Base-by-base conservation (phyloP, 1,139 yeast genomes). In the Candida albicans region DNA sequence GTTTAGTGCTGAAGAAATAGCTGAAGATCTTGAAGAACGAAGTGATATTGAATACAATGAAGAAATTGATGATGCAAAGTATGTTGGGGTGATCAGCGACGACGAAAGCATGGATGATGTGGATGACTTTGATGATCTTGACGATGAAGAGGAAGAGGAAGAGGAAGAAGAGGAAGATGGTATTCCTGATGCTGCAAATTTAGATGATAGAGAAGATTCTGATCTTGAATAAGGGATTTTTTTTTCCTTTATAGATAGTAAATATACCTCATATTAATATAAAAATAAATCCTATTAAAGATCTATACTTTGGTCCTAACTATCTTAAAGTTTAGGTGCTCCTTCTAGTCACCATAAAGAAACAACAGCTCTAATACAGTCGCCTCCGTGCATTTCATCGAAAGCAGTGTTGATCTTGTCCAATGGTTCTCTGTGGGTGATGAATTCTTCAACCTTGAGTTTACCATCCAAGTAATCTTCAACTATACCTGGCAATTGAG, bases 301-400 rank as follows among this genome's bases (percentile, higher is more conserved):
- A n/a, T n/a, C n/a, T n/a, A 15, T 12, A 31, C 28, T 11, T 12
- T n/a, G 14, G 15, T 18, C 33, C 14, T 25, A 11, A 11, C 8
- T 5, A 15, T n/a, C 6, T 35, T 37, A 47, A 13, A 47, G 41
- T 31, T 45, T 47, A 10, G 42, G 26, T n/a, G 35, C 42, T 12
- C 34, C 22, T 10, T 28, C 35, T 42, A 47, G 45, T 63, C 58
- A 68, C 35, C 35, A 37, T 58, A 78, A 65, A 52, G 78, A 72
- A 52, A 88, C 71, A 52, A 93, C 97, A 33, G 97, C 95, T 73
- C 99, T 87, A 66, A 93, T 82, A 73, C 96, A 89, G 59, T 82
- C 85, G 61, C 99, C 99, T 47, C 80, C 73, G 68, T 93, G 96
- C 91, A 93, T 87, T 65, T 90, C 96, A 43, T 89, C 95, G 65